Conservation (phyloP, 2,329 filamentous ascomycete species). For the Leptographium radiaticola region DNA sequence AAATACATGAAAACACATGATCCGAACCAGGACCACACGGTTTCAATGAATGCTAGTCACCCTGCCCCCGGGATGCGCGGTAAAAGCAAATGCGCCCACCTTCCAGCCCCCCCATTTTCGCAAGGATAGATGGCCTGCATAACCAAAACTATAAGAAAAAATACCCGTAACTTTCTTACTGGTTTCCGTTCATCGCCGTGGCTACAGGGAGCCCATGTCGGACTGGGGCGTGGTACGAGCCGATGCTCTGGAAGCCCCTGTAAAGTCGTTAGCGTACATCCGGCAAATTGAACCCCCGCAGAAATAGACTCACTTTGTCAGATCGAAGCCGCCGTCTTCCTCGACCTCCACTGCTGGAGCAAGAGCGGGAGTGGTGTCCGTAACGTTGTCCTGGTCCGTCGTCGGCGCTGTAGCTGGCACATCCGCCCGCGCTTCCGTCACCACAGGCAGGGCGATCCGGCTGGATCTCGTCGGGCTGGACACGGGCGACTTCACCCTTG, state of each 20-base stretch:
- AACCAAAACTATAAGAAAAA: not conserved
- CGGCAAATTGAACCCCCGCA: not conserved
- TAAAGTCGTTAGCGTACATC: constrained; percentile 15
- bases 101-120: too few relatives aligned
- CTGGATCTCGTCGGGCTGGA: constrained; percentile 33
- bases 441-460: constrained; percentile 4
- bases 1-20: not conserved
- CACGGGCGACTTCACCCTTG: constrained; percentile 32
- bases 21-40: not conserved
- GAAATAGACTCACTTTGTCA: constrained; percentile 36
- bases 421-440: constrained; percentile 5
- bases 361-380: not conserved
- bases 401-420: not conserved
- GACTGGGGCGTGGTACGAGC: constrained; percentile 45
- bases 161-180: not conserved
- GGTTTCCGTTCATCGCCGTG: constrained; percentile 24
- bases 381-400: not conserved
- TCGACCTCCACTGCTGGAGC: constrained; percentile 18
- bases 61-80: not conserved
- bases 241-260: constrained; percentile 53
- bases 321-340: constrained; percentile 43
- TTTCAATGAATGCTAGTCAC: not conserved
- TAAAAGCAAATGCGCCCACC: too few relatives aligned
- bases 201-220: constrained; percentile 31
- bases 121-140: not conserved